phyloP scores from a whole-genome alignment of 208 protist genomes.

The Leishmania major region DNA sequence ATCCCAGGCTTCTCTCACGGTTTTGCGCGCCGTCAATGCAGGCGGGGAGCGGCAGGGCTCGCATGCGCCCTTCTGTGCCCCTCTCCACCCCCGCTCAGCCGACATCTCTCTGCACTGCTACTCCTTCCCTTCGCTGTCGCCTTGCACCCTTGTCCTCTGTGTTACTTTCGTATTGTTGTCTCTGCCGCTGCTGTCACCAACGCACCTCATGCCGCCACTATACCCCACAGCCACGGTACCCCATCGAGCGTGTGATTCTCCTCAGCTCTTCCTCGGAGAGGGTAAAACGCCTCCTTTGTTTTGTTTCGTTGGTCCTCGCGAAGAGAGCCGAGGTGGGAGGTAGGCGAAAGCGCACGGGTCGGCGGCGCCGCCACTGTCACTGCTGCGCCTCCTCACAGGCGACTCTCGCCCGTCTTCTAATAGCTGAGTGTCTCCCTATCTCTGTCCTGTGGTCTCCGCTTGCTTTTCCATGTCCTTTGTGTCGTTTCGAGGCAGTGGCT shows the following conservation, averaged over 20 bases:
- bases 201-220: neutral
- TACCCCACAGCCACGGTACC: neutral
- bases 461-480: constrained; percentile 13
- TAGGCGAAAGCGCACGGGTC: neutral
- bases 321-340: neutral
- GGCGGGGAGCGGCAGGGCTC: neutral
- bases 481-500: neutral
- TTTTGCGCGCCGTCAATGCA: neutral
- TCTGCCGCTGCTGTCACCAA: neutral
- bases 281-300: neutral
- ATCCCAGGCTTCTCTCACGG: neutral
- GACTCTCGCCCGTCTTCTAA: neutral
- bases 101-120: neutral
- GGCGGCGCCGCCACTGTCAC: neutral
- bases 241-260: neutral
- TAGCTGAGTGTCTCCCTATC: neutral
- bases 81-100: neutral
- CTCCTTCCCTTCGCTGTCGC: neutral
- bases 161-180: neutral
- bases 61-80: neutral
- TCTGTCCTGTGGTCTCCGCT: constrained; percentile 14
- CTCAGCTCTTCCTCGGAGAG: neutral
- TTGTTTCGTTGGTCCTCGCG: neutral
- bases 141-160: neutral
- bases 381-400: neutral